These are phyloP conservation scores for Pezicula carpinea DNA, from an alignment of 2,329 filamentous ascomycete genomes.

Conservation along the genomic window DNA sequence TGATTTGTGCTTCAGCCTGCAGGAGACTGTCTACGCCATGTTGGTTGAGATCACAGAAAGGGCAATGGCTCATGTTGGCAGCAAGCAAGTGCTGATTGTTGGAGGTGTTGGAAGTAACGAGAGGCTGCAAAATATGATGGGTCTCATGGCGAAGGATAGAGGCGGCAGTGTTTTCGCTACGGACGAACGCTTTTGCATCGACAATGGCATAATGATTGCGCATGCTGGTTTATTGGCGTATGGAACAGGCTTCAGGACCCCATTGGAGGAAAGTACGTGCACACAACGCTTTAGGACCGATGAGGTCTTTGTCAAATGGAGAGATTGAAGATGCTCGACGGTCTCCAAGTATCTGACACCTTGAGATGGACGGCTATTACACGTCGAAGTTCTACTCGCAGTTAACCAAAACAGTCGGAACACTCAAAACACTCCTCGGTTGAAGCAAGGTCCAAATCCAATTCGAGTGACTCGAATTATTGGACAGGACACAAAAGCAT, in stretches of 20 bases:
- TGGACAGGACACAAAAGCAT: too few relatives aligned
- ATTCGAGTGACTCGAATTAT: too few relatives aligned
- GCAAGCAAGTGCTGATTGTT: constrained; percentile 85
- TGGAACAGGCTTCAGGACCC: constrained; percentile 72
- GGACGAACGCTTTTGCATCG: constrained; percentile 96
- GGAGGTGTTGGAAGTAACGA: constrained; percentile 96
- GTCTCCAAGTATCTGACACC: not conserved
- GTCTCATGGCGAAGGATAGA: constrained; percentile 82
- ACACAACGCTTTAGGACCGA: constrained; percentile 81
- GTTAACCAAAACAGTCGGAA: too few relatives aligned
- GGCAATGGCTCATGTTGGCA: constrained; percentile 96
- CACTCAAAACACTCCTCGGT: too few relatives aligned
- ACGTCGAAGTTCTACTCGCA: not conserved
- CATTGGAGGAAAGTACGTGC: constrained; percentile 76
- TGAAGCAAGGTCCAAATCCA: too few relatives aligned
- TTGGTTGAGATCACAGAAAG: constrained; percentile 97
- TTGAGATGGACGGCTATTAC: not conserved
- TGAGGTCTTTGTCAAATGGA: constrained; percentile 76
- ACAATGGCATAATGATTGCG: constrained; percentile 99
- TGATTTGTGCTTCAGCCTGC: constrained; percentile 89
- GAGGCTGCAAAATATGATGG: constrained; percentile 97
- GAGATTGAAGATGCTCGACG: constrained; percentile 40
- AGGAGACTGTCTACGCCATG: constrained; percentile 96
- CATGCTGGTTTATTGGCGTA: constrained; percentile 88
- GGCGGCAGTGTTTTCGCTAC: constrained; percentile 91